These are phyloP conservation scores for Aspergillus conjunctus DNA, from an alignment of 495 filamentous ascomycete species.

Conservation along the genomic window DNA sequence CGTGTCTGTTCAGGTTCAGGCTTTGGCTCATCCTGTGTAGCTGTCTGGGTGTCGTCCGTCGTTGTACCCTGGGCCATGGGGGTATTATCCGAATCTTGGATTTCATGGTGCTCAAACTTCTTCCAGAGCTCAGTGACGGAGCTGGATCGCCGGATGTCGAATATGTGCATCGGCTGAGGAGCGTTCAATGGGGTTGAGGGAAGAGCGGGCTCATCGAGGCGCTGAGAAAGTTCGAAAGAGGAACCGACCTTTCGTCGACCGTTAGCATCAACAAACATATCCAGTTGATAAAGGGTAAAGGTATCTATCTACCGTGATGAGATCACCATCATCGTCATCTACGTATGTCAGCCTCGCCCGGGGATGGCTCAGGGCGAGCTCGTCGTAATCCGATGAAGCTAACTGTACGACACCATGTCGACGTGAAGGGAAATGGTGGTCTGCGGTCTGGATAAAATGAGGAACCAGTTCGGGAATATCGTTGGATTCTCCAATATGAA, in stretches of 20 bases:
- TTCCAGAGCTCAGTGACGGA: slow-evolving; percentile 49
- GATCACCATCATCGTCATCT: slow-evolving; percentile 57
- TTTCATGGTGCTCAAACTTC: slow-evolving; percentile 29
- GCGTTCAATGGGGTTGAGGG: slow-evolving; percentile 20
- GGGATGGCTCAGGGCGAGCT: slow-evolving; percentile 50
- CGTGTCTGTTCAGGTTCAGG: slow-evolving; percentile 3
- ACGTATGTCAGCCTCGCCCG: slow-evolving; percentile 53
- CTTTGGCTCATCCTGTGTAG: slow-evolving; percentile 9
- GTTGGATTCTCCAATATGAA: slow-evolving; percentile 28
- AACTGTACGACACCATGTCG: slow-evolving; percentile 40
- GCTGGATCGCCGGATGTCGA: slow-evolving; percentile 51
- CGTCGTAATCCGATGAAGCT: slow-evolving; percentile 50
- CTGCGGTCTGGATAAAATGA: not conserved
- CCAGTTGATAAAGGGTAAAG: not conserved
- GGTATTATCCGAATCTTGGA: slow-evolving; percentile 13
- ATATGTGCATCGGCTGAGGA: slow-evolving; percentile 44
- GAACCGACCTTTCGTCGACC: slow-evolving; percentile 47
- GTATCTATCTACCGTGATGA: slow-evolving; percentile 48
- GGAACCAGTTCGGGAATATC: slow-evolving; percentile 11
- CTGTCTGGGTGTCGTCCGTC: slow-evolving; percentile 6
- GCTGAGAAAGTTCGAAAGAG: slow-evolving; percentile 52
- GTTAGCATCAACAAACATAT: slow-evolving; percentile 19
- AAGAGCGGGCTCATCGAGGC: slow-evolving; percentile 47
- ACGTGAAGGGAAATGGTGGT: not conserved
- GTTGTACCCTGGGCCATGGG: slow-evolving; percentile 1